Base-by-base conservation (phyloP, 2,329 filamentous ascomycete species). In the Colletotrichum caudatum region DNA sequence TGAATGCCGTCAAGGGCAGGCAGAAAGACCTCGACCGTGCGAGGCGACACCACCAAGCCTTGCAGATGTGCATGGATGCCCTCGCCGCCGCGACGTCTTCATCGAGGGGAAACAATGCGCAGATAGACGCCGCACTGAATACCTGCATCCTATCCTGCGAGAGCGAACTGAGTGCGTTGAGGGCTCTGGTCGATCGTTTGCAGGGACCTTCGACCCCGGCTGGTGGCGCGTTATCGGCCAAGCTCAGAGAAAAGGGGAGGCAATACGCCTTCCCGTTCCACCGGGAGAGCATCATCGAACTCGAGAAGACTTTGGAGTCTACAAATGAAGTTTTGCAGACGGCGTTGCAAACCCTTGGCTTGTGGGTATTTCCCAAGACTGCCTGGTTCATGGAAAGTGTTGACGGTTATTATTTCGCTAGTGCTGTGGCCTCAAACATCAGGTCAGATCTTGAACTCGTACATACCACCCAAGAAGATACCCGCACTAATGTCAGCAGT, bases 211-310 rank as follows among this genome's bases (percentile, higher is more conserved):
- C 46, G 46, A 14, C 46, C 6, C 11, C n/a, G 46, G 9, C n/a
- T 23, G 9, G n/a, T 6, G 9, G 20, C 46, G 4, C 4, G n/a
- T n/a, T 50, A 14, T 50, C 46, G n/a, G 5, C n/a, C n/a, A 50
- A 50, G n/a, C 46, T 50, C 46, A 50, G n/a, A 50, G 46, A 50
- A 23, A 46, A 50, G n/a, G 46, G n/a, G 46, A 50, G n/a, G 11
- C n/a, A 50, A 11, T 26, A 50, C n/a, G 11, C n/a, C n/a, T 50
- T 23, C n/a, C 20, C 46, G n/a, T 50, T 50, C 12, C 46, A 23
- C n/a, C n/a, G 44, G 8, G 20, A 46, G 18, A 46, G 44, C 44
- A n/a, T 46, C 20, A 7, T 46, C 16, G 18, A 46, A 8, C 44
- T 46, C 44, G 8, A 46, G 18, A 46, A 20, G 44, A n/a, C 7